phyloP scores from a whole-genome alignment of 1,284 basidiomycete species.

The Heterobasidion irregulare region DNA sequence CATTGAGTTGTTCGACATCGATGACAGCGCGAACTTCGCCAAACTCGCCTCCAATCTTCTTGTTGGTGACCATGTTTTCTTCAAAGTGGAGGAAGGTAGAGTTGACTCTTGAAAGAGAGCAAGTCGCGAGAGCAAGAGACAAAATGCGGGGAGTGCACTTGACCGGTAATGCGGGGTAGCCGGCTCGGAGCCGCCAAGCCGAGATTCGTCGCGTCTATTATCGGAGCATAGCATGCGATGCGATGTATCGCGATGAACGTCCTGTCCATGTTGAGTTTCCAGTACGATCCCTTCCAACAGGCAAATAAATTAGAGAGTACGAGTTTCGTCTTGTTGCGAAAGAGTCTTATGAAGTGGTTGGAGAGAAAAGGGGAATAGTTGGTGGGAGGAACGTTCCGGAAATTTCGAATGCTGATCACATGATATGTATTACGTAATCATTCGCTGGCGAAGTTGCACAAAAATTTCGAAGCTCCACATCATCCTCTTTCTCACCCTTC shows the following conservation, averaged over 20 bases:
- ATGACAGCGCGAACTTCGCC: slow-evolving; percentile 69
- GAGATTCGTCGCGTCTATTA: not conserved
- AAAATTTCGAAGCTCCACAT: slow-evolving; percentile 32
- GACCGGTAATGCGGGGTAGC: not conserved
- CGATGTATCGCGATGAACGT: too few species aligned
- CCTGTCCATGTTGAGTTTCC: too few species aligned
- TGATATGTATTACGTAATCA: not conserved
- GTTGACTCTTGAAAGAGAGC: not conserved
- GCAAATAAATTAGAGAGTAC: too few species aligned
- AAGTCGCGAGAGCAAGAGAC: not conserved
- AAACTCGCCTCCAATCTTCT: slow-evolving; percentile 52
- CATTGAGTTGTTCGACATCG: slow-evolving; percentile 56
- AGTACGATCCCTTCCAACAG: too few species aligned
- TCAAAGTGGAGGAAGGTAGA: not conserved
- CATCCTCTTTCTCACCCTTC: slow-evolving; percentile 21
- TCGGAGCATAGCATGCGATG: too few species aligned
- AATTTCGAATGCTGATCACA: slow-evolving; percentile 2
- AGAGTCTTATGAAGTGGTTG: too few species aligned
- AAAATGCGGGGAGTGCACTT: not conserved
- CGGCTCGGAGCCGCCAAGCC: too few species aligned
- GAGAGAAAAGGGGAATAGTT: too few species aligned
- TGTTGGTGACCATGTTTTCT: not conserved
- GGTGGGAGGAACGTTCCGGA: not conserved
- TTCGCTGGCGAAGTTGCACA: not conserved
- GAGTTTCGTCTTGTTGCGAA: too few species aligned